Base-by-base conservation (phyloP, 1,139 yeast genomes). In the Lodderomyces beijingensis region DNA sequence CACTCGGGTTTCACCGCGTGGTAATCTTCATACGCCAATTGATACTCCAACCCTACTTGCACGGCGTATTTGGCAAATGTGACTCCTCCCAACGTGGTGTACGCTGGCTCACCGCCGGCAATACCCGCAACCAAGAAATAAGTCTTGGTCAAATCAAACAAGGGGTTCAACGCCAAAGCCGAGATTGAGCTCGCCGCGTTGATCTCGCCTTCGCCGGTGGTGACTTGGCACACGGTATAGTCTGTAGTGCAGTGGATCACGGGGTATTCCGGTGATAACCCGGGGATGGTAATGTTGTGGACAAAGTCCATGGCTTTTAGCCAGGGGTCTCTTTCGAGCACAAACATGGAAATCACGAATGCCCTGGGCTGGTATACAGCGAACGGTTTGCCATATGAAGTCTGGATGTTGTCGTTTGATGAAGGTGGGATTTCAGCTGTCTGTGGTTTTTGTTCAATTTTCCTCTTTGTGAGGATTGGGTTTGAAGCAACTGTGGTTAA, bases 141-240 rank as follows among this genome's bases (percentile, higher is more conserved):
- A 24, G 84, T 76, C 46, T 70, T 66, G 23, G 77, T 50, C 33
- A 78, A 65, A 49, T 79, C 81, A 43, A 79, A 77, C 39, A 64
- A 49, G 25, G 82, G 78, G 36, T 66, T 64, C 51, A 75, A 60
- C 9, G 73, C 51, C 42, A 79, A 56, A 3, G 85, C 78, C 33
- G 74, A 64, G 39, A 78, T 53, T 24, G 83, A 65, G 25, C 78
- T 45, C 16, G 85, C 85, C 27, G 86, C 85, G 47, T 79, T 79
- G 46, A 77, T 72, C 51, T 78, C 84, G 41, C 79, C 81, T 57
- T 79, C 85, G 37, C 85, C 86, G 11, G 81, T 75, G 30, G 82
- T 76, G 38, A 77, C 52, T 49, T 77, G 79, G 59, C 84, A 78
- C 26, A 79, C 55, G 20, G 74, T 57, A 53, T 67, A 74, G 55